Evolutionary conservation across 306 rosid species (phyloP).

Genomic region (Phaseolus lunatus): DNA sequence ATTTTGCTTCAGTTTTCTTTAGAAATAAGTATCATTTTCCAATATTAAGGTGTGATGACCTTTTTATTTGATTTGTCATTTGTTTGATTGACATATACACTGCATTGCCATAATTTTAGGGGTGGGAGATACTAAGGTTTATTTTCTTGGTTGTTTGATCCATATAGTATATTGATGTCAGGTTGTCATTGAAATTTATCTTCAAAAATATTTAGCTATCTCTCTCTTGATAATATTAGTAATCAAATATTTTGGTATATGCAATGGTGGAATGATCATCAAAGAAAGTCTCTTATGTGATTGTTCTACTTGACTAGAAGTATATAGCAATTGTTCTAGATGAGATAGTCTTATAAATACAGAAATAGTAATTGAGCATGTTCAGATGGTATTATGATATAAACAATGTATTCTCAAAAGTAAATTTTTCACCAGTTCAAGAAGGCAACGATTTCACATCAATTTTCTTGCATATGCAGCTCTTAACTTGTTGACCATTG

Average conservation of each 20-base stretch:
- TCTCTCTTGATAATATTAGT: constrained; percentile 18
- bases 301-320: constrained; percentile 2
- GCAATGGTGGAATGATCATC: constrained; percentile 4
- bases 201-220: constrained; percentile 13
- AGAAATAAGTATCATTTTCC: constrained; percentile 26
- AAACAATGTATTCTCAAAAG: constrained; percentile 9
- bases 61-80: constrained; percentile 2
- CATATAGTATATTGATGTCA: constrained; percentile 5
- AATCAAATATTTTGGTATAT: constrained; percentile 10
- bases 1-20: constrained; percentile 36
- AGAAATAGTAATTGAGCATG: constrained; percentile 10
- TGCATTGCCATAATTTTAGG: background rate
- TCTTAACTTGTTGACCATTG: constrained; percentile 32
- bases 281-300: background rate
- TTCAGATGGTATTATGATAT: constrained; percentile 22
- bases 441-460: constrained; percentile 19
- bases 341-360: constrained; percentile 10
- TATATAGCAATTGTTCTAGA: constrained; percentile 6
- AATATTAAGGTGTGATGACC: background rate
- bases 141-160: constrained; percentile 29
- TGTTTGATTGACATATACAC: constrained; percentile 1
- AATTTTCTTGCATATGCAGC: constrained; percentile 30
- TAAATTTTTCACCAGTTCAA: constrained; percentile 21
- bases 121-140: constrained; percentile 16
- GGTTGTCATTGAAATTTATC: constrained; percentile 20